Base-by-base conservation (phyloP, 1,284 basidiomycete species). In the Irpex sp. region DNA sequence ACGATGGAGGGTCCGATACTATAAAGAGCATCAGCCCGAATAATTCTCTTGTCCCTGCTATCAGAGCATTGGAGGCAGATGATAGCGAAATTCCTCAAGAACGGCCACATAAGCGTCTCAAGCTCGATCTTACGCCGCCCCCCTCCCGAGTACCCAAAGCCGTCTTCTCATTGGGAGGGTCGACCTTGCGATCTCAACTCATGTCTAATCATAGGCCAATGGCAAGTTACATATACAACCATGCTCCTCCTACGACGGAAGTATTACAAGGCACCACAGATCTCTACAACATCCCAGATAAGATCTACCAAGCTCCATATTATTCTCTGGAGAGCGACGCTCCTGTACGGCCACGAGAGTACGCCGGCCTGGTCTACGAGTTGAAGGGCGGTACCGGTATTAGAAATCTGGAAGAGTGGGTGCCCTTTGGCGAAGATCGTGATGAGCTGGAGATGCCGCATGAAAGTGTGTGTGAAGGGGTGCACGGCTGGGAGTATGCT, bases 401-500 rank as follows among this genome's bases (percentile, higher is more conserved):
- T 4, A 71, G 73, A 37, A 72, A 72, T 44, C 75, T 92, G 31
- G 79, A 85, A 44, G 79, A 84, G 40, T 91, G 88, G 86, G 66
- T 11, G 15, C n/a, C 56, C 11, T 64, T 68, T 13, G 60, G 57
- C n/a, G 65, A 69, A 26, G 26, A 26, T 26, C 26, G 26, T 37
- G 61, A 52, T 31, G 31, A 8, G 15, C 15, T 15, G 21, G 21
- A 31, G 26, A 44, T 6, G 19, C 26, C n/a, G 47, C n/a, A 21
- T 49, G 56, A 36, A 13, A 15, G 19, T 21, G 59, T 57, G 17
- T 34, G 21, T 26, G 5, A 48, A 67, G 57, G 69, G 63, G 73
- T 84, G 3, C 74, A 76, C 38, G 92, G 91, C 2, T 96, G 93
- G 94, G 93, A 96, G 70, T 94, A 87, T 74, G 87, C 86, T 0